Evolutionary conservation across 768 basidiomycete species (phyloP), one percentile per base, ranked within the genome.

Genomic region (Amanita molliuscula): DNA sequence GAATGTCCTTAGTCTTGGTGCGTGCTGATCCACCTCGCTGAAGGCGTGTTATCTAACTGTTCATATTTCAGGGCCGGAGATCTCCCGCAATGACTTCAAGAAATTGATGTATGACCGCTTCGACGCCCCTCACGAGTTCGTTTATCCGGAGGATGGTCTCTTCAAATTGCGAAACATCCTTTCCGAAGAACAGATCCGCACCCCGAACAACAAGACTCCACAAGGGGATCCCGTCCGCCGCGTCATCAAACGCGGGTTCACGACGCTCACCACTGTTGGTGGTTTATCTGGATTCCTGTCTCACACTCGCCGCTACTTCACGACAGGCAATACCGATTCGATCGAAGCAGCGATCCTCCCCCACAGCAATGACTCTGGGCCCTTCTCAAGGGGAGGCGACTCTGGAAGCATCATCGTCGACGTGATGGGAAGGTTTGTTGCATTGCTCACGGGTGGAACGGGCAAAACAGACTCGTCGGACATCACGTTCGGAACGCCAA

Each of bases 1-100:
- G 10, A 72, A 72, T 48, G 65, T 64, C 1, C 8, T 72, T 8
- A 56, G 58, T 54, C 53, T 72, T 16, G 69, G 71, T 71, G 59
- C 55, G 60, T 62, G 56, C 54, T 63, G 59, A 40, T 54, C 56
- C 23, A 43, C 61, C 55, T 56, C 6, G 50, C 53, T 58, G 43
- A 54, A 63, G 43, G 46, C 34, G 38, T 35, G 57, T 59, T 40
- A 59, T 60, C 56, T 58, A 56, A 55, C 45, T 61, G 26, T 53
- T 44, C 47, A 44, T 54, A 57, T 59, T 61, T 52, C 62, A 56
- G 56, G 55, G 49, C 45, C 61, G 25, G 54, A 65, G 59, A 36
- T 59, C 37, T 10, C 50, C 55, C 4, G 52, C 50, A 13, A 48
- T 54, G 51, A 61, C 40, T 47, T 67, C 55, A 51, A 55, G 15